These are phyloP conservation scores for Aspergillus sp. DNA, from an alignment of 2,329 filamentous ascomycete species.

Conservation along the genomic window DNA sequence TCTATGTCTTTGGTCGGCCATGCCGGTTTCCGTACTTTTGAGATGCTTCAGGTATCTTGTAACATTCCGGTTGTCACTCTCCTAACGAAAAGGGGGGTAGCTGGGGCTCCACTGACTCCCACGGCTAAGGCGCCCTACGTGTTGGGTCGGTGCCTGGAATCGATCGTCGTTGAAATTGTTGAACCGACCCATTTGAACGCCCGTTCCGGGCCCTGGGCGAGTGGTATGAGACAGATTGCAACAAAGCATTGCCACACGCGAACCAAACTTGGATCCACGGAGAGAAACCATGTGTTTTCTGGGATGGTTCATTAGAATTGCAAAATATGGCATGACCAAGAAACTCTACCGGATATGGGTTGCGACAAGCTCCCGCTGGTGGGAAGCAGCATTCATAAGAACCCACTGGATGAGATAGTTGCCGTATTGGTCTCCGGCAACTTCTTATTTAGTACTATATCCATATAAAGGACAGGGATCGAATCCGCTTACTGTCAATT, in stretches of 20 bases:
- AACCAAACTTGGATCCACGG: constrained; percentile 96
- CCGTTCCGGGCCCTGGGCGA: constrained; percentile 80
- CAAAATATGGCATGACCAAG: not conserved
- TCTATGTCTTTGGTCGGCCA: constrained; percentile 5
- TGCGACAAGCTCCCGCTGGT: constrained; percentile 90
- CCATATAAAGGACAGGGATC: not conserved
- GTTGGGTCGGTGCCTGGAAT: constrained; percentile 40
- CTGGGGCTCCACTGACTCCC: constrained; percentile 38
- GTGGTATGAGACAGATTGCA: constrained; percentile 90
- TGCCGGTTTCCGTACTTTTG: constrained; percentile 1
- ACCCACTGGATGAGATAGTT: constrained; percentile 99
- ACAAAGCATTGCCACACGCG: constrained; percentile 97
- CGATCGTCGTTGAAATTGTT: constrained; percentile 52
- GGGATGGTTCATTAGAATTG: constrained; percentile 1
- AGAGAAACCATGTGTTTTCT: constrained; percentile 98
- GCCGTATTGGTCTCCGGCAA: constrained; percentile 96
- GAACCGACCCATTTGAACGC: constrained; percentile 62
- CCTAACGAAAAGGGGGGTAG: constrained; percentile 40
- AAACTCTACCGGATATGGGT: constrained; percentile 72
- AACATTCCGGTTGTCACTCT: not conserved
- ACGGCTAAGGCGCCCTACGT: constrained; percentile 35
- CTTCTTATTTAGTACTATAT: constrained; percentile 32
- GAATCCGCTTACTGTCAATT: constrained; percentile 71
- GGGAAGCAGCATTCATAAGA: constrained; percentile 78
- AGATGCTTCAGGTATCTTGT: not conserved